These are phyloP conservation scores for Phytophthora pistaciae DNA, from an alignment of 352 stramenopile species.

Conservation along the genomic window DNA sequence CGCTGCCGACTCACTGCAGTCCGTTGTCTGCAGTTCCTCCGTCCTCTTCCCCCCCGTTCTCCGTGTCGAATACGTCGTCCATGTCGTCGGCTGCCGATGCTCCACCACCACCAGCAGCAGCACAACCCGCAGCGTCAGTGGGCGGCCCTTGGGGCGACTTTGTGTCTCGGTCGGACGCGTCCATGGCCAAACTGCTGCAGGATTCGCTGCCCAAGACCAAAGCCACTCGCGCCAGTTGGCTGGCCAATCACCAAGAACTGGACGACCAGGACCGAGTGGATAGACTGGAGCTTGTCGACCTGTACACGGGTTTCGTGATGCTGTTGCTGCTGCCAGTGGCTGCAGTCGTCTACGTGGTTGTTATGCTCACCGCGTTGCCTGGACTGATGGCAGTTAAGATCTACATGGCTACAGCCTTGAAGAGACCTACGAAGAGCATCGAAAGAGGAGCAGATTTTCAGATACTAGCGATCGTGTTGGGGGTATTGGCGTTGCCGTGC, in stretches of 20 bases:
- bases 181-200: constrained; percentile 47
- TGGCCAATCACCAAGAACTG: constrained; percentile 39
- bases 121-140: constrained; percentile 10
- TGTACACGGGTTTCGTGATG: constrained; percentile 34
- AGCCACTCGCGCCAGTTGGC: constrained; percentile 38
- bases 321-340: constrained; percentile 27
- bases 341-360: constrained; percentile 20
- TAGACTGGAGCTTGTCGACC: constrained; percentile 33
- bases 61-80: background rate
- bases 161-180: constrained; percentile 43
- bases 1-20: constrained; percentile 1
- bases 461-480: constrained; percentile 19
- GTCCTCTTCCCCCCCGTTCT: constrained; percentile 10
- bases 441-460: constrained; percentile 19
- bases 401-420: constrained; percentile 26
- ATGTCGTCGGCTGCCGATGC: constrained; percentile 17
- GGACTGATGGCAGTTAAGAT: constrained; percentile 16
- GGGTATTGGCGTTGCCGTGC: constrained; percentile 29
- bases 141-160: constrained; percentile 45
- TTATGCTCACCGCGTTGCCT: constrained; percentile 29
- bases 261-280: constrained; percentile 28
- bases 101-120: background rate
- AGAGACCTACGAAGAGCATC: constrained; percentile 35
- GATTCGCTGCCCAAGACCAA: constrained; percentile 44
- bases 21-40: background rate